Conservation (phyloP, 2,329 filamentous ascomycete species). For the Alternaria metachromatica region DNA sequence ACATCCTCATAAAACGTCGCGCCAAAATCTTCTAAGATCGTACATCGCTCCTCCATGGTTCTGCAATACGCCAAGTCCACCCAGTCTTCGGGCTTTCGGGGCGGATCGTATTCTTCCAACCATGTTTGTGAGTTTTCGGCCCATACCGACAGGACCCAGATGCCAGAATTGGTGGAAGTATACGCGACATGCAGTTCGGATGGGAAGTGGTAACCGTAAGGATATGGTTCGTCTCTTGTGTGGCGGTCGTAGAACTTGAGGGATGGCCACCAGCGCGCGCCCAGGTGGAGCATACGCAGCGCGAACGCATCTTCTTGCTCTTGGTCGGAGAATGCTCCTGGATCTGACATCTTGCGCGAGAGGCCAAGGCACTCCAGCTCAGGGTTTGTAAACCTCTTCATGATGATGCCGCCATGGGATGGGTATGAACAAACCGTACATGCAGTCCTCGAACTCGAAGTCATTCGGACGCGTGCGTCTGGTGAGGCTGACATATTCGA, state of each 20-base stretch:
- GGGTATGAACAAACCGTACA: neutral
- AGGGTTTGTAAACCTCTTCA: neutral
- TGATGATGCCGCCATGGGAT: neutral
- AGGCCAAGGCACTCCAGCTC: neutral
- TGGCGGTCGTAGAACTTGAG: neutral
- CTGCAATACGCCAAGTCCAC: neutral
- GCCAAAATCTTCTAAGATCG: neutral
- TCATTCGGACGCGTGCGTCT: neutral
- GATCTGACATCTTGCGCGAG: neutral
- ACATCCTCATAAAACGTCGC: neutral
- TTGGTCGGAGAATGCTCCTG: neutral
- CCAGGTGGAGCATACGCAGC: neutral
- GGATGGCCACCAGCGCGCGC: neutral
- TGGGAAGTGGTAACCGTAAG: neutral
- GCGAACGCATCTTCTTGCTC: neutral
- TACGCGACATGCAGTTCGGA: neutral
- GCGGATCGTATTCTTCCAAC: neutral
- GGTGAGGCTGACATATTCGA: neutral
- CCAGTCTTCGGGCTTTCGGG: neutral
- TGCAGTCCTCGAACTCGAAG: neutral
- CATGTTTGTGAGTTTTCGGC: neutral
- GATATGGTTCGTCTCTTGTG: neutral
- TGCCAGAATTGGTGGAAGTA: accelerated
- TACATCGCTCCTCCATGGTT: neutral
- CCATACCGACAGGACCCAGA: neutral